Evolutionary conservation across 805 yeast species (phyloP).

Genomic region (Zygoascus biomembranicola): DNA sequence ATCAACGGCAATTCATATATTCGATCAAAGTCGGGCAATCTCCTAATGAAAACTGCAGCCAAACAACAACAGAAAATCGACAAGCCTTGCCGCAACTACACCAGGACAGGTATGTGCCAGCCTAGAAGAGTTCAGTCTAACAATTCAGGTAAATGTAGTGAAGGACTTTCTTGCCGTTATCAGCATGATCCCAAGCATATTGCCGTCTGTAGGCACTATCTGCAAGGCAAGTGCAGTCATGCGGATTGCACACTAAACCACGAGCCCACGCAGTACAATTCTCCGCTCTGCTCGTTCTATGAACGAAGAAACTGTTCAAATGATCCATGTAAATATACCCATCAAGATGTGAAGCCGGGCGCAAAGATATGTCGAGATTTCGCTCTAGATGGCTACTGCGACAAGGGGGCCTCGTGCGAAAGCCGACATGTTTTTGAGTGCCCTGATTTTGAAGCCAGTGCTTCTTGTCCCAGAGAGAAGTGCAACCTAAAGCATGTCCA

Average conservation of each 20-base stretch:
- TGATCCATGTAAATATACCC: conserved; percentile 43
- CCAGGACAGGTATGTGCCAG: conserved; percentile 8
- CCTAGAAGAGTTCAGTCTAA: conserved; percentile 4
- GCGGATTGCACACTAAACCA: conserved; percentile 51
- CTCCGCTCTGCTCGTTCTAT: conserved; percentile 50
- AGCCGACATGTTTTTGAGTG: conserved; percentile 54
- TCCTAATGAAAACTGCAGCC: conserved; percentile 1
- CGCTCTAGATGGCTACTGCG: conserved; percentile 63
- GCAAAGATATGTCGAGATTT: conserved; percentile 56
- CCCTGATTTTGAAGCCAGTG: conserved; percentile 62
- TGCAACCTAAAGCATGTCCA: conserved; percentile 49
- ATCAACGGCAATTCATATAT: conserved; percentile 21
- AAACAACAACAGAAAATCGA: neutral
- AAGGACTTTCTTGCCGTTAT: conserved; percentile 45
- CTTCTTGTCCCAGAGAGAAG: conserved; percentile 45
- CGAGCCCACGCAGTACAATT: conserved; percentile 47
- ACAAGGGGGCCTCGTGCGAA: conserved; percentile 48
- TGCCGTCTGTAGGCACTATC: conserved; percentile 45
- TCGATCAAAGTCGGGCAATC: conserved; percentile 18
- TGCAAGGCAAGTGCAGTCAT: conserved; percentile 41
- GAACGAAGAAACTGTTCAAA: conserved; percentile 42
- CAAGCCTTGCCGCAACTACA: conserved; percentile 8
- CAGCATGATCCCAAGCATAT: conserved; percentile 44
- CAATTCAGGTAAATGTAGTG: conserved; percentile 42
- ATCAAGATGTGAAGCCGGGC: conserved; percentile 35